Percentiles rank a stretch among this genome's conserved stretches.
These are phyloP conservation scores for Colletotrichum theobromicola DNA, from an alignment of 2,329 filamentous ascomycete species.

Conservation along the genomic window DNA sequence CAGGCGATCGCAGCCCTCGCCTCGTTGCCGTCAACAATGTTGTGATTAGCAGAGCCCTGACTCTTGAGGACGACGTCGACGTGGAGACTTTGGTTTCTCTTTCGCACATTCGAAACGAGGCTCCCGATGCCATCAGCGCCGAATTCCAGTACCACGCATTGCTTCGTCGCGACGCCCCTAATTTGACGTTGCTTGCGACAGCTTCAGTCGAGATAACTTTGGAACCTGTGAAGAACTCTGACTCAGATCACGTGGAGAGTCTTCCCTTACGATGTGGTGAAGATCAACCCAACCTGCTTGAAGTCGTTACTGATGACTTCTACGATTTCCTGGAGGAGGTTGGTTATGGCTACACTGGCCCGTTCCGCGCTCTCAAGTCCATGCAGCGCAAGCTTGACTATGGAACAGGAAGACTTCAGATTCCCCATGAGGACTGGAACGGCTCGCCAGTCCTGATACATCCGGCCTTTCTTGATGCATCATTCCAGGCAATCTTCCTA, in stretches of 20 bases:
- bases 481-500: neutral
- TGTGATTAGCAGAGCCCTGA: conserved; percentile 12
- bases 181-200: neutral
- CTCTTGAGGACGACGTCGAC: neutral
- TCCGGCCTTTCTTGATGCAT: neutral
- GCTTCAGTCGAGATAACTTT: neutral
- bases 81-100: neutral
- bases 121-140: neutral
- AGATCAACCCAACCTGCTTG: neutral
- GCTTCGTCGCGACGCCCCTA: neutral
- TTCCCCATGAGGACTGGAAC: neutral
- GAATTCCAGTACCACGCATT: neutral
- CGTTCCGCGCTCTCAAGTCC: neutral
- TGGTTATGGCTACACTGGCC: neutral
- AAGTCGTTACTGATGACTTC: neutral
- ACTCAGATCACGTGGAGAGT: neutral
- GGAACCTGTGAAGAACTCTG: no score
- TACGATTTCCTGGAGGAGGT: neutral
- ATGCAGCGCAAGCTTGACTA: neutral
- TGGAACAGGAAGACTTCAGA: neutral
- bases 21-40: conserved; percentile 14
- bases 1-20: neutral
- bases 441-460: neutral
- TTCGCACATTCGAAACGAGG: neutral
- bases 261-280: neutral